A percentile compares a stretch with the other conserved stretches of the same genome.
phyloP scores from a whole-genome alignment of 2,329 filamentous ascomycete species.

The Apiospora saccharicola region DNA sequence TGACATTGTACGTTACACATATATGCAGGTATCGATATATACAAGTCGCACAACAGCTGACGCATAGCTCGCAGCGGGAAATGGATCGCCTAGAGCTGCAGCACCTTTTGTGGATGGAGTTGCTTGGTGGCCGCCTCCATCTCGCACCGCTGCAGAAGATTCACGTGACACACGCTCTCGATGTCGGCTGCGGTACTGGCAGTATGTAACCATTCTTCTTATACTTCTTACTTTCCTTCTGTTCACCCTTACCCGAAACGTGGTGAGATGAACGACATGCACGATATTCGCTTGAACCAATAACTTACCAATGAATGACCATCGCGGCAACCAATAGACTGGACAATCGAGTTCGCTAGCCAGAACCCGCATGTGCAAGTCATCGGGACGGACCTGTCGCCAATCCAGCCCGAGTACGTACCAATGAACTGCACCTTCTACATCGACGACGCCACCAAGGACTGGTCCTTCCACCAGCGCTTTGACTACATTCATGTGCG shows the following conservation, averaged over 20 bases:
- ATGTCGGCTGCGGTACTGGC: slow-evolving; percentile 29
- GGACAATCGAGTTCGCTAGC: slow-evolving; percentile 34
- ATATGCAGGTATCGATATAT: background rate
- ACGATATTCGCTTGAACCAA: background rate
- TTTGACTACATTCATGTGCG: slow-evolving; percentile 35
- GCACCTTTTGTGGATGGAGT: slow-evolving; percentile 33
- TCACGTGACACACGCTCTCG: slow-evolving; percentile 29
- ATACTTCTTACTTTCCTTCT: background rate
- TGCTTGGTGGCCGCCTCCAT: slow-evolving; percentile 30
- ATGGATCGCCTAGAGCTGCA: slow-evolving; percentile 35
- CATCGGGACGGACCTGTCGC: slow-evolving; percentile 33
- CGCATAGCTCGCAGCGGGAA: slow-evolving; percentile 29
- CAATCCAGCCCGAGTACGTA: slow-evolving; percentile 34
- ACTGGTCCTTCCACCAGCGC: slow-evolving; percentile 45
- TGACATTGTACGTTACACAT: slow-evolving; percentile 30
- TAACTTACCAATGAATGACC: slow-evolving; percentile 13
- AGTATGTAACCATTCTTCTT: slow-evolving; percentile 21
- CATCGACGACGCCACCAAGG: slow-evolving; percentile 58
- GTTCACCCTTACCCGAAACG: background rate
- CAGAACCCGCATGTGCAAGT: slow-evolving; percentile 32
- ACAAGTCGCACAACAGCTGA: slow-evolving; percentile 19
- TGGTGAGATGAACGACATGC: background rate
- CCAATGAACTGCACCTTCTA: slow-evolving; percentile 33
- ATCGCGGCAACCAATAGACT: slow-evolving; percentile 27
- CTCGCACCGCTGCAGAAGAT: slow-evolving; percentile 32